Evolutionary conservation across 179 eudicot genomes (phyloP).

Genomic region (Silene coronaria): DNA sequence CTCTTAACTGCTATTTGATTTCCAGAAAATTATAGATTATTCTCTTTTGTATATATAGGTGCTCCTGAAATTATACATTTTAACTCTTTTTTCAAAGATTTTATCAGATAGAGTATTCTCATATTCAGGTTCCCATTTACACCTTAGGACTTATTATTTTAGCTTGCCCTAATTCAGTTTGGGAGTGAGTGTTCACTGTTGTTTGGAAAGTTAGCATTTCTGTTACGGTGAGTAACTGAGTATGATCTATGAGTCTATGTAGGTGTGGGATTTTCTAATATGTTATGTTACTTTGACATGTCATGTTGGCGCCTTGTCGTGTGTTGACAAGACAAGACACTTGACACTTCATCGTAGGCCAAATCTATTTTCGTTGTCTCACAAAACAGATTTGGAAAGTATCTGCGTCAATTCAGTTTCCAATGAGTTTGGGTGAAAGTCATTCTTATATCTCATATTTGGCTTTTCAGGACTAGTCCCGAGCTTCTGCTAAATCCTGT

Average conservation of each 20-base stretch:
- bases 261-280: background rate
- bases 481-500: conserved; percentile 97
- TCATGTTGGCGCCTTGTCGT: background rate
- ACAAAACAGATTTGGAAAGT: background rate
- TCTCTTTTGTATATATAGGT: background rate
- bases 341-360: background rate
- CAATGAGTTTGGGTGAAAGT: background rate
- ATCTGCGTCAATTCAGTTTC: background rate
- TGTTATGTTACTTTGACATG: background rate
- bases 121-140: too few relatives aligned
- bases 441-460: conserved; percentile 19
- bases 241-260: background rate
- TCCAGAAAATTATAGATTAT: background rate
- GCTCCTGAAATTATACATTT: background rate
- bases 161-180: background rate
- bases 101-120: too few relatives aligned
- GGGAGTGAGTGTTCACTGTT: background rate
- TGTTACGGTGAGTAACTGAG: background rate
- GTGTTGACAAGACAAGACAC: background rate
- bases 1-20: background rate
- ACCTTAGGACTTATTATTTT: background rate
- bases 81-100: too few relatives aligned
- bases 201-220: background rate
- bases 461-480: conserved; percentile 84
- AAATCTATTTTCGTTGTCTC: background rate